Evolutionary conservation across 176 grass and related monocot species (phyloP), one percentile per base, ranked within the genome.

Genomic region (Aegilops tauschii): DNA sequence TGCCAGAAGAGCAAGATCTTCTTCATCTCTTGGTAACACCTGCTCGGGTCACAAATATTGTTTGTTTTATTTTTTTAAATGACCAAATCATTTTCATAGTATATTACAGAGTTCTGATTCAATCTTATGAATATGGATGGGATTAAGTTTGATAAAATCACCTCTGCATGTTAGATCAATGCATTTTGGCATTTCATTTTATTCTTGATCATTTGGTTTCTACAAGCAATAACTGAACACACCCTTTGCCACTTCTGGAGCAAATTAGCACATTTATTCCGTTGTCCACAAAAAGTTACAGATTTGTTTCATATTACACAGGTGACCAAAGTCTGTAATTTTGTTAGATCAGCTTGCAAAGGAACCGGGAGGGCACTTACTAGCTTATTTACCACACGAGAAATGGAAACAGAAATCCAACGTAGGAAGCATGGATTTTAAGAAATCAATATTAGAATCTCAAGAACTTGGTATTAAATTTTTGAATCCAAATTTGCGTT

Each of bases 1-100:
- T 98, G 96, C 88, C 93, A 92, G 78, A 98, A 98, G 88, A 98
- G 96, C 93, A 98, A 98, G 88, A 98, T 98, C 78, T 98, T 98
- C 90, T 95, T 98, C 88, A 92, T 98, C 64, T 84, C 96, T 64
- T 98, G 93, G 93, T 98, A 93, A 77, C 12, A 84, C 0, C 44
- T 65, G 34, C 65, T 29, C 39, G 31, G 10, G 37, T 69, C n/a
- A 70, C 63, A 40, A 69, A 61, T 42, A 32, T 84, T 39, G 9
- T 73, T 36, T 21, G 12, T 47, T 12, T 12, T 44, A 44, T 13
- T 78, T 64, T 73, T 58, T 12, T 1, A 47, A 4, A 30, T 70
- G 29, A 9, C 47, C n/a, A 29, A 31, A 74, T 13, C 20, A 59
- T 87, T 87, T 80, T 6, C n/a, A 25, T 62, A 21, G 18, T 47